Percentiles rank a stretch among this genome's conserved stretches.
Evolutionary conservation across 2,329 filamentous ascomycete species (phyloP).

Genomic region (Phialocephala subalpina): DNA sequence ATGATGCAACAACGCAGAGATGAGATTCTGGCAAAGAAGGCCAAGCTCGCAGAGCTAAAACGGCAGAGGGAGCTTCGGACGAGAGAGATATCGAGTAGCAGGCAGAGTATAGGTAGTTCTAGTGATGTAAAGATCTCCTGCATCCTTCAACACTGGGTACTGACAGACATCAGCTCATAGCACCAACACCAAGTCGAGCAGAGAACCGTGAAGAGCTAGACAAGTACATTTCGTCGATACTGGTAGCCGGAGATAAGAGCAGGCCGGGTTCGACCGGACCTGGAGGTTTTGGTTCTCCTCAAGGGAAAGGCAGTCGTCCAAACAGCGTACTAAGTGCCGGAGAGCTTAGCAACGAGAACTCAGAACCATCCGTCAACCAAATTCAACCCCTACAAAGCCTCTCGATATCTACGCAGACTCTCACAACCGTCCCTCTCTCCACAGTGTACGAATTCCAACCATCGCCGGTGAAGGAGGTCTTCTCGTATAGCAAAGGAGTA

Average conservation of each 20-base stretch:
- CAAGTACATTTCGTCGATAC: slow-evolving; percentile 81
- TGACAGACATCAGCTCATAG: slow-evolving; percentile 62
- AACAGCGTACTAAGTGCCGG: slow-evolving; percentile 86
- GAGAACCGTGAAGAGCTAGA: slow-evolving; percentile 82
- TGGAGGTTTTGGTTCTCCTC: slow-evolving; percentile 70
- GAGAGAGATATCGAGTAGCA: slow-evolving; percentile 74
- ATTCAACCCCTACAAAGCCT: slow-evolving; percentile 48
- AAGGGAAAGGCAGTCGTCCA: slow-evolving; percentile 75
- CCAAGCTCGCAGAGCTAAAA: slow-evolving; percentile 96
- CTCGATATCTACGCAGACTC: slow-evolving; percentile 63
- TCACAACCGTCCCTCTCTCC: slow-evolving; percentile 76
- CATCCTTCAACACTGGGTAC: slow-evolving; percentile 36
- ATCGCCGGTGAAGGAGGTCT: slow-evolving; percentile 80
- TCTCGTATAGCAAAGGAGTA: slow-evolving; percentile 96
- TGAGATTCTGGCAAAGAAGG: slow-evolving; percentile 96
- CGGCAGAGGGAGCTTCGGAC: slow-evolving; percentile 86
- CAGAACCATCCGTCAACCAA: slow-evolving; percentile 60
- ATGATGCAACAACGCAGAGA: slow-evolving; percentile 82
- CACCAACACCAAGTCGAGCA: slow-evolving; percentile 74
- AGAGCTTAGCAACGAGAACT: slow-evolving; percentile 79
- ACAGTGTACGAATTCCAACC: slow-evolving; percentile 85
- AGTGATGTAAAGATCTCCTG: slow-evolving; percentile 69
- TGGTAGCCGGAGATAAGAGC: slow-evolving; percentile 75
- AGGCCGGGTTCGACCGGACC: slow-evolving; percentile 74
- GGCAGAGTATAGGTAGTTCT: slow-evolving; percentile 72